Percentiles rank a stretch among this genome's conserved stretches.
Conservation (phyloP, 768 basidiomycete genomes). For the Leccinum broughii region DNA sequence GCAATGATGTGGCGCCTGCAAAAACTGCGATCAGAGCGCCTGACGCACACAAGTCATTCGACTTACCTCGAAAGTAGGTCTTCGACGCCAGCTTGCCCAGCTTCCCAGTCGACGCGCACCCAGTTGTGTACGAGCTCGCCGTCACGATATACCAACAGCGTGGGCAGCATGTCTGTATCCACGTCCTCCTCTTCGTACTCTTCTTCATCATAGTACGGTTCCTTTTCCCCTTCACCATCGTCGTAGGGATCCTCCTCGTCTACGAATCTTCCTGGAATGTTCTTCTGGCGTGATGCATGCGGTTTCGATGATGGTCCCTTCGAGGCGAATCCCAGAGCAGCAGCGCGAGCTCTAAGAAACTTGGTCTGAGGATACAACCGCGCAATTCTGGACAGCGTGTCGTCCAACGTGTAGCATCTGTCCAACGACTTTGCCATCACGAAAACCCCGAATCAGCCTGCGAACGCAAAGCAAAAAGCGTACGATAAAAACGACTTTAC, state of each 20-base stretch:
- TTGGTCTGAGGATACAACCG: conserved; percentile 71
- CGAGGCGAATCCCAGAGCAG: conserved; percentile 70
- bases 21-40: not conserved
- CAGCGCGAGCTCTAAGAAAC: conserved; percentile 80
- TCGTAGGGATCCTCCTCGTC: conserved; percentile 49
- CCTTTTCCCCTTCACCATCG: conserved; percentile 34
- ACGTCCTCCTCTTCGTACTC: conserved; percentile 61
- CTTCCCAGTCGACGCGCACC: conserved; percentile 89
- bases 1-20: conserved; percentile 30
- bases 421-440: conserved; percentile 58
- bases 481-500: conserved; percentile 42
- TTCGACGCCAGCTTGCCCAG: conserved; percentile 63
- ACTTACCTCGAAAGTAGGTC: conserved; percentile 62
- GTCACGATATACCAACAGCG: conserved; percentile 73
- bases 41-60: not conserved
- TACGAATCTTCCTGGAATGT: conserved; percentile 33
- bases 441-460: conserved; percentile 6
- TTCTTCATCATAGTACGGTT: conserved; percentile 38
- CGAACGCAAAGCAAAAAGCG: not conserved
- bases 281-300: conserved; percentile 7
- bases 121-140: conserved; percentile 86
- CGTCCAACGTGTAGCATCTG: conserved; percentile 71
- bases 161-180: conserved; percentile 79
- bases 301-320: conserved; percentile 25
- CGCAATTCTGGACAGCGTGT: conserved; percentile 65